Evolutionary conservation across 306 rosid species (phyloP), one percentile per base, ranked within the genome.

Genomic region (Hylodesmum podocarpum): DNA sequence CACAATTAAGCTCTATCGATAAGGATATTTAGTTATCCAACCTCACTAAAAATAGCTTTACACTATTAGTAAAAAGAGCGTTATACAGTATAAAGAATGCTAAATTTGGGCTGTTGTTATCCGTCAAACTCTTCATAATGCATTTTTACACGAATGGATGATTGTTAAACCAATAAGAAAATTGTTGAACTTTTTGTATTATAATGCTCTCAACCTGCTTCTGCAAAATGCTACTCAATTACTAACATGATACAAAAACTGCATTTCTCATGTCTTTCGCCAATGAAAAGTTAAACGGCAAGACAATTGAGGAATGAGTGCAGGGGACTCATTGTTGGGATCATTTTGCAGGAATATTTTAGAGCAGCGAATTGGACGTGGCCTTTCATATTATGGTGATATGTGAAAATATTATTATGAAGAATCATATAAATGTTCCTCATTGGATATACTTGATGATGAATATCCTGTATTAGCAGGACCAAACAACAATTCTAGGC

Each of bases 401-500:
- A 40, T 46, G 22, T 53, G 66, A 3, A 58, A 76, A 41, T 65
- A 44, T 49, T 46, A 19, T 82, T 37, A 86, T 16, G 69, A 50
- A n/a, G 64, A 63, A 40, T 86, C 86, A 62, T 68, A n/a, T 22
- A 31, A 41, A 53, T 66, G 66, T 33, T 21, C 86, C 22, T 75
- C 59, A 6, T 53, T 59, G 9, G 84, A 67, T 28, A 77, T 66
- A 71, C 78, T 71, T 51, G 82, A 70, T 2, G 78, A 82, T 3
- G 88, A 86, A 73, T 78, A 86, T 67, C 84, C 88, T n/a, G 84
- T 86, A 75, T 95, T 95, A 24, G 97, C 97, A 59, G 99, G 99
- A 66, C 96, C 99, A 82, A 95, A 91, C 58, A 95, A 79, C 72
- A 91, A 76, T 75, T 95, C 99, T 64, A 92, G 24, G 88, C 99